These are phyloP conservation scores for Dactylonectria macrodidyma DNA, from an alignment of 2,329 filamentous ascomycete genomes.

Conservation along the genomic window DNA sequence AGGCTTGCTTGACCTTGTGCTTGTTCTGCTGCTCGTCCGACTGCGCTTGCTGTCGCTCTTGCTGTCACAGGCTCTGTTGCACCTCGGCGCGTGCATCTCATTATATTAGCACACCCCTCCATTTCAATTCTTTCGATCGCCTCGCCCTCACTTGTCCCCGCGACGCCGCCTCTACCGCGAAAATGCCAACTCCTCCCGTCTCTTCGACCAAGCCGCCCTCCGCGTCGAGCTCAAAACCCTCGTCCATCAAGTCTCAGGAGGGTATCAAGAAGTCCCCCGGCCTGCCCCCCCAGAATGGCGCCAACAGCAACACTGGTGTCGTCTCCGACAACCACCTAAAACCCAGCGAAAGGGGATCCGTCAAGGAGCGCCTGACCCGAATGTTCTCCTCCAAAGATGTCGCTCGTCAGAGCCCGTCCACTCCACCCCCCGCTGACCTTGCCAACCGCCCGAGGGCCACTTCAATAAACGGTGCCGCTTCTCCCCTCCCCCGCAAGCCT, in stretches of 20 bases:
- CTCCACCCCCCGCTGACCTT: slow-evolving; percentile 54
- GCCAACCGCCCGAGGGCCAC: slow-evolving; percentile 54
- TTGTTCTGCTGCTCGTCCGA: slow-evolving; percentile 36
- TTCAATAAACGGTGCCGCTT: slow-evolving; percentile 54
- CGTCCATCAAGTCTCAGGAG: slow-evolving; percentile 66
- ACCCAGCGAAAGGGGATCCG: slow-evolving; percentile 68
- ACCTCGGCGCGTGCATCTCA: slow-evolving; percentile 35
- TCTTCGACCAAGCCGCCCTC: slow-evolving; percentile 57
- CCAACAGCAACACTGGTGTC: slow-evolving; percentile 47
- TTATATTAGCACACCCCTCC: slow-evolving; percentile 23
- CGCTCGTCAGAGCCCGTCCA: slow-evolving; percentile 50
- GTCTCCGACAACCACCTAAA: slow-evolving; percentile 41
- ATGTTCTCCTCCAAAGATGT: slow-evolving; percentile 76
- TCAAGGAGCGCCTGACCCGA: slow-evolving; percentile 75
- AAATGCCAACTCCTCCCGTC: slow-evolving; percentile 52
- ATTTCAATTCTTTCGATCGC: slow-evolving; percentile 14
- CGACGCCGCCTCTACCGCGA: slow-evolving; percentile 38
- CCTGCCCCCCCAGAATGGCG: slow-evolving; percentile 58
- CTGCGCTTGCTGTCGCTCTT: slow-evolving; percentile 17
- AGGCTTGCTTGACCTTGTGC: slow-evolving; percentile 12
- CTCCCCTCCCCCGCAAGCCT: slow-evolving; percentile 60
- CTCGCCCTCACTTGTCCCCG: slow-evolving; percentile 23
- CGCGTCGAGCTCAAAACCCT: slow-evolving; percentile 63
- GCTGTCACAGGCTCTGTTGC: slow-evolving; percentile 13
- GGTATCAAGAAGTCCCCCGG: slow-evolving; percentile 58